Evolutionary conservation across 495 filamentous ascomycete species (phyloP).

Genomic region (Chaetomium tenue): DNA sequence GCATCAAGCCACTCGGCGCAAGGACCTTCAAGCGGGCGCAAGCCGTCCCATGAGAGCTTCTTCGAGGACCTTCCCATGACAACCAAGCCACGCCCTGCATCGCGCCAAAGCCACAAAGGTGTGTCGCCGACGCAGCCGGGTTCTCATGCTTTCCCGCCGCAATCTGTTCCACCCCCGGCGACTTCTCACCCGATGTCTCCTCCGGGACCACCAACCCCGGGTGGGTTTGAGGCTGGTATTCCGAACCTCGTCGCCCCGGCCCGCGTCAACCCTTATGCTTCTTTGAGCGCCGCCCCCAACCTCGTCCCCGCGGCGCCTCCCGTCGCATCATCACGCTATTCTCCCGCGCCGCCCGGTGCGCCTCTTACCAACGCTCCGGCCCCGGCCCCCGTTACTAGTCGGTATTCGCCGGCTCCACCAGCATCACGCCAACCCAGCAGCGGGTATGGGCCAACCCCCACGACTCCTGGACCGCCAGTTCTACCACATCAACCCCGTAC

Average conservation of each 20-base stretch:
- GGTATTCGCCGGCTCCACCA: slow-evolving; percentile 56
- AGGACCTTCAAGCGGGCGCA: slow-evolving; percentile 30
- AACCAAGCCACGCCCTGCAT: slow-evolving; percentile 54
- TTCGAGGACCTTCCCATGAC: slow-evolving; percentile 83
- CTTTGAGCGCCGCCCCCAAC: slow-evolving; percentile 41
- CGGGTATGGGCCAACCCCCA: slow-evolving; percentile 42
- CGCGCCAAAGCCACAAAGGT: slow-evolving; percentile 40
- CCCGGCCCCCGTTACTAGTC: slow-evolving; percentile 44
- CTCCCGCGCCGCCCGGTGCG: slow-evolving; percentile 55
- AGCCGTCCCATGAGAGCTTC: slow-evolving; percentile 56
- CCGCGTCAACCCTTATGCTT: slow-evolving; percentile 62
- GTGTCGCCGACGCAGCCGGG: slow-evolving; percentile 42
- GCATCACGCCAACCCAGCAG: slow-evolving; percentile 38
- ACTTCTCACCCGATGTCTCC: slow-evolving; percentile 21
- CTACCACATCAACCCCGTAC: slow-evolving; percentile 79
- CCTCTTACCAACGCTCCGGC: slow-evolving; percentile 36
- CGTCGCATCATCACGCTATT: slow-evolving; percentile 52
- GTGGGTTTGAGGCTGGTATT: slow-evolving; percentile 29
- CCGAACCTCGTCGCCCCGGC: slow-evolving; percentile 54
- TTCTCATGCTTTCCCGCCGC: slow-evolving; percentile 34
- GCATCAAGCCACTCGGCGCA: slow-evolving; percentile 37
- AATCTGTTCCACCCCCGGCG: slow-evolving; percentile 35
- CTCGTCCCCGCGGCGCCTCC: slow-evolving; percentile 45
- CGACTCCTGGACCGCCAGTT: slow-evolving; percentile 43
- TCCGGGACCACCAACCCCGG: slow-evolving; percentile 32